Percentiles rank a stretch among this genome's conserved stretches.
phyloP scores from a whole-genome alignment of 176 grass and related monocot genomes.

The Oryza brachyantha region DNA sequence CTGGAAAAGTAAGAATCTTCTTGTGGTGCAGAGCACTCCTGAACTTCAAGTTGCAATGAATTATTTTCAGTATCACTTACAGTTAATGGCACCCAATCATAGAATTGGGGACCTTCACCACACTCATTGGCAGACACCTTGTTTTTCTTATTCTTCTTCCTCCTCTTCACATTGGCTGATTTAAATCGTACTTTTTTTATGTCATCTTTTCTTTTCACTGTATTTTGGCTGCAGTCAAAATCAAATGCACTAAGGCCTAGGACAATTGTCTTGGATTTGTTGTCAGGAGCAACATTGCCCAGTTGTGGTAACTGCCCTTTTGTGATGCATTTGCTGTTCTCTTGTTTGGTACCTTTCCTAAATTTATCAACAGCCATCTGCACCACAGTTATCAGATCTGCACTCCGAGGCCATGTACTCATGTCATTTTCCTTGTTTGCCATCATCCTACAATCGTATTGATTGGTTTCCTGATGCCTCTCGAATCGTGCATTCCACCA shows the following conservation, averaged over 20 bases:
- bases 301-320: neutral
- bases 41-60: slow-evolving; percentile 1
- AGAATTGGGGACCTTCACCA: neutral
- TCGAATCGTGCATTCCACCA: slow-evolving; percentile 35
- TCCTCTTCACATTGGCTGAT: neutral
- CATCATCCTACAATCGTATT: neutral
- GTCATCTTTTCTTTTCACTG: slow-evolving; percentile 3
- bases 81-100: neutral
- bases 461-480: slow-evolving; percentile 16
- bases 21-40: neutral
- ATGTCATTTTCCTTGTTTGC: neutral
- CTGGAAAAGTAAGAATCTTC: neutral
- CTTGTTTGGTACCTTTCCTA: neutral
- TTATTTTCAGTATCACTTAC: neutral
- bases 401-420: neutral
- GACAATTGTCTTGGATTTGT: neutral
- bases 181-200: slow-evolving; percentile 18
- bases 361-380: neutral
- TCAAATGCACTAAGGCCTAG: slow-evolving; percentile 3
- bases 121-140: neutral
- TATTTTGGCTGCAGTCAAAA: neutral
- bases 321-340: neutral
- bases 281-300: neutral
- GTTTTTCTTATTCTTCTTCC: slow-evolving; percentile 34
- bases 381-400: neutral